Evolutionary conservation across 148 eudicot genomes (phyloP), one percentile per base, ranked within the genome.

Genomic region (Arctostaphylos glauca): DNA sequence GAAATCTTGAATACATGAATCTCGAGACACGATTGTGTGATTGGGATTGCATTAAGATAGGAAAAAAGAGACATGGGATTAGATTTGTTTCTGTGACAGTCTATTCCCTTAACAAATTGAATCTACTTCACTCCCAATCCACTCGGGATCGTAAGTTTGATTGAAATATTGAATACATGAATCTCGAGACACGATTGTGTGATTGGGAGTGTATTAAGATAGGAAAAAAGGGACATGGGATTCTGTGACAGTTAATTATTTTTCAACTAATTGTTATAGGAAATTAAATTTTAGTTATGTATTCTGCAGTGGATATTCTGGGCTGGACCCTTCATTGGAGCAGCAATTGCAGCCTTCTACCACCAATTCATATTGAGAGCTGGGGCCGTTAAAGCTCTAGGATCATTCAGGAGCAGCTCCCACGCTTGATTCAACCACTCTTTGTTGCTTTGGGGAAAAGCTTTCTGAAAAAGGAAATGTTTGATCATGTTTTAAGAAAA

Each of bases 241-340:
- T n/a, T 59, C 66, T 19, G 3, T n/a, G 64, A 60, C 31, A n/a
- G n/a, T n/a, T n/a, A n/a, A n/a, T 60, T 3, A 7, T n/a, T n/a
- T 60, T 0, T 21, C 31, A 60, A 6, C 19, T n/a, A 6, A 6
- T 9, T 9, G 10, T 62, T 62, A 9, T 62, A 4, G 66, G 14
- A 50, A 8, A 23, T 64, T 23, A 9, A 25, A 21, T 9, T 64
- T 80, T 47, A 48, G 5, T 38, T 14, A 54, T 1, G 12, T 58
- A 58, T 76, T 67, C 14, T 83, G 38, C 84, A 89, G 88, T 89
- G 91, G 91, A 89, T 89, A 3, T 89, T 83, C 78, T 89, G 91
- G 91, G 91, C 84, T 3, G 91, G 91, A 80, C 91, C 91, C 21
- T 85, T 89, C 59, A 18, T 89, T 15, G 91, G 91, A 47, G 91